Percentiles rank a stretch among this genome's conserved stretches.
Evolutionary conservation across 2,329 filamentous ascomycete species (phyloP).

Genomic region (Ambrosiella cleistominuta): DNA sequence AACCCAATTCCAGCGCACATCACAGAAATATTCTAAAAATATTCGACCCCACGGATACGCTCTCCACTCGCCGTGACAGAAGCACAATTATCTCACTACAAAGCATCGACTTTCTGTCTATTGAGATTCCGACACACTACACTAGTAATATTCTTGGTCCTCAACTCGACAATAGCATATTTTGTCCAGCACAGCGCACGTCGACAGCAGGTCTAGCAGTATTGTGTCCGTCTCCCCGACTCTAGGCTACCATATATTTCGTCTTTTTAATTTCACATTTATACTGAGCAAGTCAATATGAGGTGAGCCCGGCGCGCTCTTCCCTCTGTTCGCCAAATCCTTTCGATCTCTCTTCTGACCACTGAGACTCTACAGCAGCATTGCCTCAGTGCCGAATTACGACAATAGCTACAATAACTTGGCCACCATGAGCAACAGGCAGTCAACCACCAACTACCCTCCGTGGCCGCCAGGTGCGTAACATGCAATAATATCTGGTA

Average conservation of each 20-base stretch:
- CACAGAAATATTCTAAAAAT: too few relatives aligned
- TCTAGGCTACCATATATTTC: background rate
- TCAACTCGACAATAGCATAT: too few relatives aligned
- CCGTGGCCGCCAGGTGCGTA: conserved; percentile 7
- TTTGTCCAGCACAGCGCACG: too few relatives aligned
- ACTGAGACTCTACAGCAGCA: background rate
- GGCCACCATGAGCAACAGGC: conserved; percentile 12
- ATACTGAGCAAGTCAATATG: conserved; percentile 7
- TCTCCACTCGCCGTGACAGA: too few relatives aligned
- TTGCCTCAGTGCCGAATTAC: conserved; percentile 8
- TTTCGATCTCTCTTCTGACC: conserved; percentile 3
- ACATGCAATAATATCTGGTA: background rate
- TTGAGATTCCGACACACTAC: too few relatives aligned
- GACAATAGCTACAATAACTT: conserved; percentile 11
- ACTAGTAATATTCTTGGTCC: too few relatives aligned
- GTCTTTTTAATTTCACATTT: background rate
- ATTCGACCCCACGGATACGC: too few relatives aligned
- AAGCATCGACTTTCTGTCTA: too few relatives aligned
- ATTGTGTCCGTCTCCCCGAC: conserved; percentile 6
- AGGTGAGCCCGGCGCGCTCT: conserved; percentile 12
- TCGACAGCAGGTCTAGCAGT: background rate
- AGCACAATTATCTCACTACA: too few relatives aligned
- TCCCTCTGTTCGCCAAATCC: conserved; percentile 1
- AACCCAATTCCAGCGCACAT: too few relatives aligned
- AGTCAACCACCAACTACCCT: conserved; percentile 4